These are phyloP conservation scores for Salix udensis DNA, from an alignment of 345 rosid species.

Conservation along the genomic window DNA sequence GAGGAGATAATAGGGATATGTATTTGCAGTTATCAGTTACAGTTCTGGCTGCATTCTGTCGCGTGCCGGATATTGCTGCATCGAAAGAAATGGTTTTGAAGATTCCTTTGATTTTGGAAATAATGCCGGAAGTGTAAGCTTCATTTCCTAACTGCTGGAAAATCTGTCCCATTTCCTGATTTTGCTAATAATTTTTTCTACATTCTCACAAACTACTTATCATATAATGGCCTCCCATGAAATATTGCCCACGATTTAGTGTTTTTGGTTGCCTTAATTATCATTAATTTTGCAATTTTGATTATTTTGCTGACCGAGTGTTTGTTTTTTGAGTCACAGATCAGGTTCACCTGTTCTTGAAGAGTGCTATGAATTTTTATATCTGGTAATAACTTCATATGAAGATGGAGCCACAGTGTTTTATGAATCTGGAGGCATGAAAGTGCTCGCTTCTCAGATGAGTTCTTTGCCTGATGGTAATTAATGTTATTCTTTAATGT, in stretches of 20 bases:
- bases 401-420: constrained; percentile 48
- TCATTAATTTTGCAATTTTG: neutral
- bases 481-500: neutral
- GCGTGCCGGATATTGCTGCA: constrained; percentile 67
- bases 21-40: constrained; percentile 72
- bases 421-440: constrained; percentile 63
- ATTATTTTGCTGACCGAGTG: neutral
- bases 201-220: too few species aligned
- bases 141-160: neutral
- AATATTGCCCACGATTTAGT: neutral
- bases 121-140: constrained; percentile 46
- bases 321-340: constrained; percentile 30
- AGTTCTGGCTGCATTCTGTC: constrained; percentile 76
- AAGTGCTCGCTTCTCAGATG: constrained; percentile 58
- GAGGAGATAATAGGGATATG: constrained; percentile 53
- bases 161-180: too few species aligned
- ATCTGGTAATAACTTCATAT: constrained; percentile 55
- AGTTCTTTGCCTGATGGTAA: constrained; percentile 63
- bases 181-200: too few species aligned
- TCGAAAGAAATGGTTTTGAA: constrained; percentile 65
- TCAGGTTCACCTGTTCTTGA: constrained; percentile 38
- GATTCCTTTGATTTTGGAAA: constrained; percentile 59
- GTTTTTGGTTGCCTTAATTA: neutral
- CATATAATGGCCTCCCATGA: too few species aligned
- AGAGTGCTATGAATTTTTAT: constrained; percentile 74